Evolutionary conservation across 805 yeast genomes (phyloP).

Genomic region (Wickerhamiella sergipiensis): DNA sequence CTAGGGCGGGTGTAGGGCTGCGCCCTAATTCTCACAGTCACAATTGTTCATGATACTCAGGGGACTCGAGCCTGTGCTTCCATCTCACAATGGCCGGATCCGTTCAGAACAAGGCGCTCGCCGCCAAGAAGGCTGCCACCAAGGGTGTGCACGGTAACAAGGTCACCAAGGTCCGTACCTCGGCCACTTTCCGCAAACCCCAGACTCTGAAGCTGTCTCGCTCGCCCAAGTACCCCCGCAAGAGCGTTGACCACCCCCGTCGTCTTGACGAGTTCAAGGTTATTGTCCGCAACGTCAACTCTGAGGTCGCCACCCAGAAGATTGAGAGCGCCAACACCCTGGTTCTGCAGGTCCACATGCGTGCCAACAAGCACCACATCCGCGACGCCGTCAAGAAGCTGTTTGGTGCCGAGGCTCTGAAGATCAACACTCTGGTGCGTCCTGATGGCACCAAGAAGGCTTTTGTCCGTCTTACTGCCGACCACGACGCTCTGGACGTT

Average conservation of each 20-base stretch:
- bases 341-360: conserved; percentile 94
- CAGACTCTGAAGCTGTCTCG: conserved; percentile 90
- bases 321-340: conserved; percentile 99
- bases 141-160: conserved; percentile 92
- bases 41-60: background rate
- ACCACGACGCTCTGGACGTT: conserved; percentile 98
- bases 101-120: conserved; percentile 63
- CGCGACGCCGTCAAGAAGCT: conserved; percentile 96
- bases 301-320: conserved; percentile 98
- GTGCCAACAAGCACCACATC: conserved; percentile 97
- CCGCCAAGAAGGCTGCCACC: conserved; percentile 97
- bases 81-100: conserved; percentile 18
- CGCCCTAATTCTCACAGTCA: background rate
- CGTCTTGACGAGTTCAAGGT: conserved; percentile 94
- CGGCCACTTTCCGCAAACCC: conserved; percentile 93
- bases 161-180: conserved; percentile 85
- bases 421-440: conserved; percentile 94
- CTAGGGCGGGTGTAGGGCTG: background rate
- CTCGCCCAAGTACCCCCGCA: conserved; percentile 88
- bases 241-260: conserved; percentile 93
- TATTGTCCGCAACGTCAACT: conserved; percentile 86
- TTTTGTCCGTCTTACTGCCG: conserved; percentile 96
- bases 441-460: conserved; percentile 99
- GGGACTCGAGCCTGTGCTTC: background rate
- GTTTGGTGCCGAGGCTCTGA: conserved; percentile 87